Evolutionary conservation across 2,329 filamentous ascomycete species (phyloP).

Genomic region (Fusarium verticillioides): DNA sequence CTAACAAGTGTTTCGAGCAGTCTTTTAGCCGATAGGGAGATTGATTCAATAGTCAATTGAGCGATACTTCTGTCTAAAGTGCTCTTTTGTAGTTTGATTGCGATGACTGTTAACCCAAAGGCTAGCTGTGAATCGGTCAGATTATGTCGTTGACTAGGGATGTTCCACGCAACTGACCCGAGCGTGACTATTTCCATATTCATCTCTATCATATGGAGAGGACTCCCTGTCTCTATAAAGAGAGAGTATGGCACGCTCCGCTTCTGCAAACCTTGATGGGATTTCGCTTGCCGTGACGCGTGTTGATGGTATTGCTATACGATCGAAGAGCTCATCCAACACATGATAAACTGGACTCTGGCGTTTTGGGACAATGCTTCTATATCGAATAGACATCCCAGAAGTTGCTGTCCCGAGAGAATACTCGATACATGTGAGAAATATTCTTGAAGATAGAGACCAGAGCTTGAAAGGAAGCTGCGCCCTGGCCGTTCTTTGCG

Average conservation of each 20-base stretch:
- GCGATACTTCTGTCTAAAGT: too few species aligned
- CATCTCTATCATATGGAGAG: background rate
- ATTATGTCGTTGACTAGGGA: accelerated
- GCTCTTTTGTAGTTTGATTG: too few species aligned
- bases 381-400: background rate
- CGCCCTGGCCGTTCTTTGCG: background rate
- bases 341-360: background rate
- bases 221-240: background rate
- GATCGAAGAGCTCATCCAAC: accelerated
- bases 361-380: accelerated
- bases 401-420: background rate
- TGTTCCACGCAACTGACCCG: background rate
- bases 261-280: accelerated
- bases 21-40: accelerated
- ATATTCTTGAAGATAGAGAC: background rate
- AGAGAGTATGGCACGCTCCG: background rate
- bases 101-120: too few species aligned
- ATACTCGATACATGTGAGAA: background rate
- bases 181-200: accelerated
- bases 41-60: accelerated
- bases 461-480: background rate
- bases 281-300: accelerated
- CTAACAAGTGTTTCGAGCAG: background rate
- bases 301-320: accelerated
- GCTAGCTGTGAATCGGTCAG: background rate